Evolutionary conservation across 108 stramenopile genomes (phyloP).

Genomic region (Cyclotella distinguenda): DNA sequence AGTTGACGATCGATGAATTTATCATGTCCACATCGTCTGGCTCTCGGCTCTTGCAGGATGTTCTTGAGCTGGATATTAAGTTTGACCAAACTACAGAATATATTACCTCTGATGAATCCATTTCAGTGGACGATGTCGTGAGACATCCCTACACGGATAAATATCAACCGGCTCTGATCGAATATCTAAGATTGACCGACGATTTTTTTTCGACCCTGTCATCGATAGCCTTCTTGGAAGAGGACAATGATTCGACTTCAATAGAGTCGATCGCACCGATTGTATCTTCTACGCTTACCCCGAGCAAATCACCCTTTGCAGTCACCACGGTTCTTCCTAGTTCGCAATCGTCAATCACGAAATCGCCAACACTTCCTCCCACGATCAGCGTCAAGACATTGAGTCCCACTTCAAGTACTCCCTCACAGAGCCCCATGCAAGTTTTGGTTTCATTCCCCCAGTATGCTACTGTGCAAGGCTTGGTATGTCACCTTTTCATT

Average conservation of each 20-base stretch:
- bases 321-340: not conserved
- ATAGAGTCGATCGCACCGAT: not conserved
- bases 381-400: not conserved
- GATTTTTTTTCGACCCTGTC: conserved; percentile 24
- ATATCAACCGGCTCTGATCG: conserved; percentile 18
- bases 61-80: conserved; percentile 8
- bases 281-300: not conserved
- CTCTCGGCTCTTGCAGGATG: not conserved
- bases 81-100: conserved; percentile 42
- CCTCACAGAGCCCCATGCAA: not conserved
- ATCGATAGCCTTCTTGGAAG: conserved; percentile 22
- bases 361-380: conserved; percentile 2
- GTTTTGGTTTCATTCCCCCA: not conserved
- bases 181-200: conserved; percentile 23
- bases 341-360: not conserved
- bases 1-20: conserved; percentile 7
- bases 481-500: not conserved
- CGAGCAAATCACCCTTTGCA: not conserved
- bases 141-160: conserved; percentile 23
- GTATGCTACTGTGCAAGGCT: not conserved
- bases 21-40: not conserved
- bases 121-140: conserved; percentile 22
- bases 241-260: not conserved
- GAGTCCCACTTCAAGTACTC: not conserved
- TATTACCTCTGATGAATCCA: conserved; percentile 23